phyloP scores from a whole-genome alignment of 768 basidiomycete genomes.

The Hericium coralloides region DNA sequence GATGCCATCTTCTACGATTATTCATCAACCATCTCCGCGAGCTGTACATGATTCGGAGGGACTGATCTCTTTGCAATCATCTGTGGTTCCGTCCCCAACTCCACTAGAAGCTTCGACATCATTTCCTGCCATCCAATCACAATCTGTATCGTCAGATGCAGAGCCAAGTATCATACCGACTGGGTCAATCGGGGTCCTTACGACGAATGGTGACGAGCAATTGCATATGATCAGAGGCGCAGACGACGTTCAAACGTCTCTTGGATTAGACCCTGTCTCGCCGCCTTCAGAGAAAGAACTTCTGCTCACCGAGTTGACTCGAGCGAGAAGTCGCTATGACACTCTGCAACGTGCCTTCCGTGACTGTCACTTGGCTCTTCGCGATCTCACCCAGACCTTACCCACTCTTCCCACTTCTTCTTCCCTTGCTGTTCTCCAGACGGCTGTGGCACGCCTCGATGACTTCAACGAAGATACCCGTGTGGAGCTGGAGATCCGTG shows the following conservation, averaged over 20 bases:
- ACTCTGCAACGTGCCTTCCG: conserved; percentile 53
- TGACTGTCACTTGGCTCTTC: conserved; percentile 61
- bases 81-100: not conserved
- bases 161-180: not conserved
- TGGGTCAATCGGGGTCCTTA: not conserved
- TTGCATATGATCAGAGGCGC: not conserved
- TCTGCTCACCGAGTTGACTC: conserved; percentile 37
- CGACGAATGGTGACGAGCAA: not conserved
- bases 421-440: conserved; percentile 29
- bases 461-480: conserved; percentile 74
- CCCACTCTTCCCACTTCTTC: conserved; percentile 14
- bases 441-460: conserved; percentile 51
- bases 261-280: not conserved
- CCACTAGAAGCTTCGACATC: not conserved
- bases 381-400: conserved; percentile 39
- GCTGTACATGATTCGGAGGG: not conserved
- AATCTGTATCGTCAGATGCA: too few relatives aligned
- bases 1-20: not conserved
- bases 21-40: not conserved
- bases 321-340: conserved; percentile 47
- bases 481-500: conserved; percentile 74
- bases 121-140: too few relatives aligned
- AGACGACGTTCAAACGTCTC: not conserved
- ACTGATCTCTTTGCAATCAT: not conserved
- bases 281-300: conserved; percentile 10